Percentiles rank a stretch among this genome's conserved stretches.
These are phyloP conservation scores for Anthoceros angustus DNA, from an alignment of 225 moss, liverwort and hornwort species.

Conservation along the genomic window DNA sequence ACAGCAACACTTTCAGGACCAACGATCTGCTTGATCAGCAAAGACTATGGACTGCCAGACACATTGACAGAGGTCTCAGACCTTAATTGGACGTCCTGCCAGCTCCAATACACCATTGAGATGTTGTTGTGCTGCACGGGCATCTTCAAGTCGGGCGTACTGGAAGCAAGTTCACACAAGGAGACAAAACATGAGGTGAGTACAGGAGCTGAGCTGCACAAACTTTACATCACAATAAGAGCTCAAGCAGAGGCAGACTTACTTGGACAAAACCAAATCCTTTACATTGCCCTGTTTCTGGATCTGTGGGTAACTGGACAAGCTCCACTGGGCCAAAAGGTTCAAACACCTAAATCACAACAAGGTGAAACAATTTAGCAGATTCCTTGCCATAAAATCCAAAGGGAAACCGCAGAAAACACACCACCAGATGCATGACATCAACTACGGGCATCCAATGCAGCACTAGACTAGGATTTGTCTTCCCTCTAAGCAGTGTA, in stretches of 20 bases:
- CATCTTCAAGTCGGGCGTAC: constrained; percentile 97
- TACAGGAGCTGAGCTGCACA: neutral
- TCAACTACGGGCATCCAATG: no score
- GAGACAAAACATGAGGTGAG: constrained; percentile 2
- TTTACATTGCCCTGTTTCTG: constrained; percentile 95
- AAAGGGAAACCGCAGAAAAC: neutral
- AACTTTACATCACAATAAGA: neutral
- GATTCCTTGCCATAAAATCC: neutral
- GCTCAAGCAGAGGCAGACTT: neutral
- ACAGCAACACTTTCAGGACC: neutral
- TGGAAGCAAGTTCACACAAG: constrained; percentile 10
- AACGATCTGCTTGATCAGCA: neutral
- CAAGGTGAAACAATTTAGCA: neutral
- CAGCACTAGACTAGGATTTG: no score
- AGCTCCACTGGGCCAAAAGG: constrained; percentile 99
- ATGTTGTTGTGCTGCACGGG: constrained; percentile 93
- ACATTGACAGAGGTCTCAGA: constrained; percentile 6
- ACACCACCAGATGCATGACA: no score
- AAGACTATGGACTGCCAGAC: neutral
- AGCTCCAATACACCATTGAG: constrained; percentile 83
- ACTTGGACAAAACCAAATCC: constrained; percentile 99
- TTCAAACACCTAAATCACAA: constrained; percentile 73
- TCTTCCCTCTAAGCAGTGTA: no score
- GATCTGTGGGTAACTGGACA: constrained; percentile 84
- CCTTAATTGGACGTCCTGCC: constrained; percentile 97